These are phyloP conservation scores for Torrubiellomyces zombiae DNA, from an alignment of 2,329 filamentous ascomycete species.

Conservation along the genomic window DNA sequence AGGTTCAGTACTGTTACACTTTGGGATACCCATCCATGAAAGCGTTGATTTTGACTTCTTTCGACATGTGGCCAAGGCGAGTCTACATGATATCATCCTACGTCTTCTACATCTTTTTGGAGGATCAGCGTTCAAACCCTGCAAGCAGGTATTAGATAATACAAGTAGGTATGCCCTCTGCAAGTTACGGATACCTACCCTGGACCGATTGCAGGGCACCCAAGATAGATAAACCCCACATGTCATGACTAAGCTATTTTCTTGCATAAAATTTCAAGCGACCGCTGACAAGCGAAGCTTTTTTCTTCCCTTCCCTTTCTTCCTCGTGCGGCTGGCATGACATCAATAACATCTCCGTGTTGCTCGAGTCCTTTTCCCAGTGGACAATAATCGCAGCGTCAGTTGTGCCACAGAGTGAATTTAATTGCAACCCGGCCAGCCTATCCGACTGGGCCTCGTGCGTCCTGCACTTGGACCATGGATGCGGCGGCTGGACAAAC, in stretches of 20 bases:
- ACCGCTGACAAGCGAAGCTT: conserved; percentile 9
- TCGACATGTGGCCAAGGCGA: too few relatives aligned
- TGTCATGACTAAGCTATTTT: conserved; percentile 10
- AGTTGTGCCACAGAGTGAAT: conserved; percentile 60
- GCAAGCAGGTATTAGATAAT: too few relatives aligned
- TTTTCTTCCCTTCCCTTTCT: conserved; percentile 32
- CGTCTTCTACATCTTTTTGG: too few relatives aligned
- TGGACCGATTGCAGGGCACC: conserved; percentile 6
- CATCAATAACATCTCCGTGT: conserved; percentile 55
- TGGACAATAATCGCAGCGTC: conserved; percentile 47
- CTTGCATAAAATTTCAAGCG: conserved; percentile 16
- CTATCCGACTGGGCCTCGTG: conserved; percentile 24
- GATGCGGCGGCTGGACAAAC: conserved; percentile 6
- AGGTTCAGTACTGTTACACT: too few relatives aligned
- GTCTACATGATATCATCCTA: too few relatives aligned
- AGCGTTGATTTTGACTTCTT: too few relatives aligned
- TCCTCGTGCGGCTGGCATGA: conserved; percentile 70
- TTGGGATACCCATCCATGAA: too few relatives aligned
- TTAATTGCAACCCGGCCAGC: conserved; percentile 58
- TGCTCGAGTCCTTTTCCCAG: conserved; percentile 50
- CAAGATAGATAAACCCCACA: too few relatives aligned
- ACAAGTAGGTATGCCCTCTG: too few relatives aligned
- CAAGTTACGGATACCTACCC: too few relatives aligned
- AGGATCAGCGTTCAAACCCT: too few relatives aligned
- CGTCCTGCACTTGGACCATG: conserved; percentile 13